Evolutionary conservation across 225 moss, liverwort and hornwort species (phyloP), one percentile per base, ranked within the genome.

Genomic region (Sphagnum contortum): DNA sequence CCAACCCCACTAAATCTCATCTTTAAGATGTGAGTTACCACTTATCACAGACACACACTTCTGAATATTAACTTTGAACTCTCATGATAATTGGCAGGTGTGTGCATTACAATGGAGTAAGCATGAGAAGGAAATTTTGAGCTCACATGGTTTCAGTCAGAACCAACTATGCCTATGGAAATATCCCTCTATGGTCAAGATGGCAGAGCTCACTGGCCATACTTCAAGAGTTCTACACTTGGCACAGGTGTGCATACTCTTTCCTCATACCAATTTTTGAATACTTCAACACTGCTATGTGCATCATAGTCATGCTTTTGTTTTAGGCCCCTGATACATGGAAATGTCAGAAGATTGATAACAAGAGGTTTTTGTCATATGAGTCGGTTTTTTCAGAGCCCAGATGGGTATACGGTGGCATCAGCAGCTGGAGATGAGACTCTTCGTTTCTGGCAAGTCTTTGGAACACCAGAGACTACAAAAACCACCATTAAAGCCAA

Each of bases 101-200:
- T 98, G 96, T 73, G 81, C 96, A 47, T 73, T 98, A 62, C 90
- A 98, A 73, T 98, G 96, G 96, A 98, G 92, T 76, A 82, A 80
- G 70, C 96, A 98, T 68, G 96, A 98, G 77, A 85, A 87, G 61
- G 92, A 98, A 62, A 87, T 98, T 52, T 11, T 98, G 64, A 98
- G 92, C 74, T 98, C 96, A 49, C 96, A 98, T 66, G 96, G 96
- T 1, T 98, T 92, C 77, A 98, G 96, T 73, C 96, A 98, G 67
- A 92, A 98, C 65, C 92, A 98, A 73, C 72, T 98, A 12, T 92
- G 89, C 72, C 72, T 98, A 8, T 98, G 96, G 96, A 98, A 91
- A 64, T 98, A 98, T 68, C 96, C 96, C 1, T 88, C 92, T 5
- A 98, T 98, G 96, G 96, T 91, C 54, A 92, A 98, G 69, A 68